Conservation (phyloP, 2,329 filamentous ascomycete species). For the Phialophora tarda region DNA sequence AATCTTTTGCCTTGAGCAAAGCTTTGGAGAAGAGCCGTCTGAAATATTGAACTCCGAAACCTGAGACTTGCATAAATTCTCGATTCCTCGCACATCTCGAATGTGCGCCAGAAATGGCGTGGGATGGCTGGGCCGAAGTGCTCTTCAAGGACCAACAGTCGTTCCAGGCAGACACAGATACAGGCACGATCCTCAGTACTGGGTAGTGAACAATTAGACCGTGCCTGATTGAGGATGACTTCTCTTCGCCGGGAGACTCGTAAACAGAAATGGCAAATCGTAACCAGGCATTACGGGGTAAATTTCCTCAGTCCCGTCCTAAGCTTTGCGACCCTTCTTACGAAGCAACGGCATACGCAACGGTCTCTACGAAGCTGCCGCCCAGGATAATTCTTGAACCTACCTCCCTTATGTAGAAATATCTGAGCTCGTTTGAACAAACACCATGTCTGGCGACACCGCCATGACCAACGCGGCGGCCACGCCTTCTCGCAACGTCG, state of each 20-base stretch:
- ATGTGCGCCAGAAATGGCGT: background rate
- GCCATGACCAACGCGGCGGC: conserved; percentile 30
- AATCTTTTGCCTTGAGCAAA: conserved; percentile 56
- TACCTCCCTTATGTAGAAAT: background rate
- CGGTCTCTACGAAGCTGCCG: background rate
- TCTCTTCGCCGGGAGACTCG: background rate
- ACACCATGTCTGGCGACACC: conserved; percentile 31
- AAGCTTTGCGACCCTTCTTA: background rate
- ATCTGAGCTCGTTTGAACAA: background rate
- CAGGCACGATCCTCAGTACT: background rate
- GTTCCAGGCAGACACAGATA: background rate
- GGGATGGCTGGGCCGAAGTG: background rate
- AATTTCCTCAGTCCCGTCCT: background rate
- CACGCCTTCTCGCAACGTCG: conserved; percentile 63
- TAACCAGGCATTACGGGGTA: background rate
- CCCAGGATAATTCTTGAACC: background rate
- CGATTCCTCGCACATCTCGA: background rate
- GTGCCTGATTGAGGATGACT: background rate
- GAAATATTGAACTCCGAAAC: background rate
- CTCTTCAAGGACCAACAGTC: background rate
- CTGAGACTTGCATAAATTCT: background rate
- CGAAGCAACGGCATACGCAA: background rate
- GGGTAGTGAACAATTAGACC: background rate
- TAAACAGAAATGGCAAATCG: background rate
- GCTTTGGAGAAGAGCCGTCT: conserved; percentile 62